Evolutionary conservation across 192 early-diverging fungal species (phyloP), one percentile per base, ranked within the genome.

Genomic region (Backusella morwellensis): DNA sequence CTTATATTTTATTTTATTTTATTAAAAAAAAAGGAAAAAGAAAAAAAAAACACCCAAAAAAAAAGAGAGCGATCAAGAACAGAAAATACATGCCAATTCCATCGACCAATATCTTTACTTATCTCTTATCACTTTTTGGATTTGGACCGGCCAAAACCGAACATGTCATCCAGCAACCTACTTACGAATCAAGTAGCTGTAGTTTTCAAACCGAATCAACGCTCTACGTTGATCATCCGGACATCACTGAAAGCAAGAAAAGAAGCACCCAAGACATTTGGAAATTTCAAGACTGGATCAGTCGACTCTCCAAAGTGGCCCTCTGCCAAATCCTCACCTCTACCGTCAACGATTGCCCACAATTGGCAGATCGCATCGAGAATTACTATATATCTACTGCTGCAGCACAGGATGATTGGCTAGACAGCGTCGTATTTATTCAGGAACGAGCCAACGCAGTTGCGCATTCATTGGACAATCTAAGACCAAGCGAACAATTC

Each of bases 401-500:
- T 0, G 17, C 15, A 29, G 9, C 19, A 11, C 56, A n/a, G 4
- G 54, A 59, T 26, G 56, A 59, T 59, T 59, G 56, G 56, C 56
- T 59, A 59, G 56, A 59, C 12, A 59, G 56, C 3, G 4, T 59
- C 23, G 0, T 47, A 4, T 40, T n/a, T 11, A 35, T 75, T 9
- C 41, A 75, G 34, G 23, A 70, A 47, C 72, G 52, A 32, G 78
- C 73, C 3, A 67, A 32, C 4, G 9, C 34, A 0, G 42, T 66
- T 1, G 73, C 69, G 12, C 73, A 79, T 70, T 32, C 38, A 3
- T 36, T 75, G 12, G 78, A 79, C 50, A 34, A 42, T 2, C 40
- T 59, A 56, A 23, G 78, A 15, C 72, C 68, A 11, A 75, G 52
- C 23, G 78, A 79, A 26, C 78, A 79, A 23, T 79, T 79, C 23